phyloP scores from a whole-genome alignment of 306 rosid species.

The Prunus dulcis region DNA sequence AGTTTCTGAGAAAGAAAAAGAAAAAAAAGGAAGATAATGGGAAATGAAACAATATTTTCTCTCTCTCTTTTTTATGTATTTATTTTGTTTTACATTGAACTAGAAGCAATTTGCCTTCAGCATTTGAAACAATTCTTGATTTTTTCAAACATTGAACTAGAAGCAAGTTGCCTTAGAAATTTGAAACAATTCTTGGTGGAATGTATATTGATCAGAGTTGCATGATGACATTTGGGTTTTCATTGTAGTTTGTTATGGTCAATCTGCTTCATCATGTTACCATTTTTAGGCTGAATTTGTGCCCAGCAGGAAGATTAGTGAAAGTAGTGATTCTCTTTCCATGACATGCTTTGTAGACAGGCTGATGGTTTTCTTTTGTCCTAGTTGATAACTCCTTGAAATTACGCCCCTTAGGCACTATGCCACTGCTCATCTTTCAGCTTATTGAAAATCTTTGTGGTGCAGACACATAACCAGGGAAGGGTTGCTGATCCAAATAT shows the following conservation, averaged over 20 bases:
- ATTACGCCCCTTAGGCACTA: not conserved
- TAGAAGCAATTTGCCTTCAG: too few species aligned
- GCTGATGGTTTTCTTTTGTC: not conserved
- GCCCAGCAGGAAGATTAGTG: not conserved
- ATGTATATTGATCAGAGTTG: not conserved
- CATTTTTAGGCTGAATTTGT: not conserved
- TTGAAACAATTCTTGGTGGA: not conserved
- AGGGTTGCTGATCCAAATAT: constrained; percentile 66
- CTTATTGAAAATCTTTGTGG: not conserved
- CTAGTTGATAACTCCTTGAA: not conserved
- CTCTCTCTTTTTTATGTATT: not conserved
- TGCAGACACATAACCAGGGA: constrained; percentile 65
- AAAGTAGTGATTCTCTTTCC: not conserved
- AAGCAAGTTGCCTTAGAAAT: not conserved
- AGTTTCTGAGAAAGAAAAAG: not conserved
- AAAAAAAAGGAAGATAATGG: not conserved
- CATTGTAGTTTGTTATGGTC: not conserved
- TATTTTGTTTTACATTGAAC: too few species aligned
- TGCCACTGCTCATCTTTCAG: not conserved
- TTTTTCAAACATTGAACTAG: not conserved
- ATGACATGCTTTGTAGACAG: not conserved
- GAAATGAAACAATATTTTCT: too few species aligned
- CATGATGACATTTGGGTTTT: too few species aligned
- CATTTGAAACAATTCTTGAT: too few species aligned
- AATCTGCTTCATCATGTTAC: not conserved